phyloP scores from a whole-genome alignment of 305 asterid species.

The Solanum hybrid region DNA sequence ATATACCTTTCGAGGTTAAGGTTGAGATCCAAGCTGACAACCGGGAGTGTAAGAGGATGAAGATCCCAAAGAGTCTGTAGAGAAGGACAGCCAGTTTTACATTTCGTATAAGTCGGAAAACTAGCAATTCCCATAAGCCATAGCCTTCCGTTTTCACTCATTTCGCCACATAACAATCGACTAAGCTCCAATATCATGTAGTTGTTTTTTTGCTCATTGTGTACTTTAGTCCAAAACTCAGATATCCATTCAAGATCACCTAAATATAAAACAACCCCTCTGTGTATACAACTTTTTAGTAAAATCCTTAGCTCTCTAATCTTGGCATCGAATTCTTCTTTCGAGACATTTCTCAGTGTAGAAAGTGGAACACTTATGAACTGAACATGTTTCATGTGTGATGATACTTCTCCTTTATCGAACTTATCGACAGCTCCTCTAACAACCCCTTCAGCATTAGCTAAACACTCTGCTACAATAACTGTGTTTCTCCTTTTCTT shows the following conservation, averaged over 20 bases:
- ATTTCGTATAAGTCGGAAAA: constrained; percentile 51
- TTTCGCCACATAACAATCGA: constrained; percentile 42
- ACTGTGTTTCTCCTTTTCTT: constrained; percentile 46
- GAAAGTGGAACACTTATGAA: constrained; percentile 73
- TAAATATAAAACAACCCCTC: constrained; percentile 75
- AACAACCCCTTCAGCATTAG: constrained; percentile 44
- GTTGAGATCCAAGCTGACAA: constrained; percentile 44
- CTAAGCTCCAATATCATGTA: constrained; percentile 81
- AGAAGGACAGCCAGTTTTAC: constrained; percentile 67
- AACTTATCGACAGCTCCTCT: constrained; percentile 57
- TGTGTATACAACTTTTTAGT: constrained; percentile 37
- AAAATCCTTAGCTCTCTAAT: constrained; percentile 57
- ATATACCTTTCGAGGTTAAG: constrained; percentile 62
- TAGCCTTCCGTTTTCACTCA: constrained; percentile 32
- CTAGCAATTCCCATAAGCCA: constrained; percentile 80
- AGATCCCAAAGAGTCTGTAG: constrained; percentile 80
- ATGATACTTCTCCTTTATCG: constrained; percentile 36
- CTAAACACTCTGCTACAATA: constrained; percentile 37
- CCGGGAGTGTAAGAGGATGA: constrained; percentile 52
- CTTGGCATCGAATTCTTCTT: constrained; percentile 60
- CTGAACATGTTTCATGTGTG: constrained; percentile 49
- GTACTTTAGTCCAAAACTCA: constrained; percentile 49
- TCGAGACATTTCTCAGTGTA: constrained; percentile 39
- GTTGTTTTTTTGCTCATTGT: constrained; percentile 27
- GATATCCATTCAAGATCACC: constrained; percentile 87